Evolutionary conservation across 768 basidiomycete species (phyloP), one percentile per base, ranked within the genome.

Genomic region (Pholiota conissans): DNA sequence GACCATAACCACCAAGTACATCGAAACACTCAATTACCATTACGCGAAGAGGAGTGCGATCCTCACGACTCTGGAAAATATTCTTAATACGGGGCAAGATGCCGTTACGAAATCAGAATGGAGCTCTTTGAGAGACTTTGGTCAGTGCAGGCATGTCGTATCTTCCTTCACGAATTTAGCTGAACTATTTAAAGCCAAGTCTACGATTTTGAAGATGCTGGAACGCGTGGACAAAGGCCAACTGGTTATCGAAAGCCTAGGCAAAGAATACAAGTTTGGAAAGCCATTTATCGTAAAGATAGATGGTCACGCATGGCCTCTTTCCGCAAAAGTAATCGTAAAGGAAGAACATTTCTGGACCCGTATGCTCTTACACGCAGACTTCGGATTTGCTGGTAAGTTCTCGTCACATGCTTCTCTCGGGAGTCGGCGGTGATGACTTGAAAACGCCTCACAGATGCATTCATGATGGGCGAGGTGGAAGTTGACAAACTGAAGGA

Each of bases 381-480:
- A 60, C 32, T 56, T 56, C 24, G 59, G 59, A 8, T 52, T 60
- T 20, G 59, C 59, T n/a, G 59, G 59, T 60, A 22, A n/a, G n/a
- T 13, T 16, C 11, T 2, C 37, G 30, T 20, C 4, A 24, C 2
- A 22, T 20, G 18, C 11, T 28, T 13, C 49, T 49, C 9, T n/a
- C n/a, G n/a, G n/a, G n/a, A n/a, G n/a, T n/a, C n/a, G n/a, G 20
- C 14, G 6, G 7, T 13, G 26, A 16, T 22, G 32, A 7, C 0
- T 40, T 51, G 2, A 28, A 14, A n/a, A 8, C 7, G 9, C 3
- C 37, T 37, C 8, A 13, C 16, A 60, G 55, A 60, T 29, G 54
- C 49, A 4, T 60, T 60, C 29, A 60, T 60, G 59, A 9, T 56
- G 9, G 59, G 55, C 2, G 59, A 60, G 52, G 46, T 60, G 16